Conservation (phyloP, 2,329 filamentous ascomycete species). For the Alternaria sp. region DNA sequence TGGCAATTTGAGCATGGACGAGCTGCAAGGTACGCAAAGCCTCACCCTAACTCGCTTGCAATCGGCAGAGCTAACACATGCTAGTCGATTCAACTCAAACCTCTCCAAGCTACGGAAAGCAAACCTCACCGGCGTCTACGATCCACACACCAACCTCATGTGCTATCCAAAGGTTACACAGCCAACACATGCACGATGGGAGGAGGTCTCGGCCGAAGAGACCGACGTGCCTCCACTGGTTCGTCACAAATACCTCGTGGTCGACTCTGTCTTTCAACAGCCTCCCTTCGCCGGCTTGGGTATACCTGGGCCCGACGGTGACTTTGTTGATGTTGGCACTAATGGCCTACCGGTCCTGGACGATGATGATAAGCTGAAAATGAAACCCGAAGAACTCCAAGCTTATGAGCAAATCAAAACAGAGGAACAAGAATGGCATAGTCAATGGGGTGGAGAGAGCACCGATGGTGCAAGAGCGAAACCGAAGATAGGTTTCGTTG, state of each 20-base stretch:
- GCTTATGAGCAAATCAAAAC: slow-evolving; percentile 74
- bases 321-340: slow-evolving; percentile 58
- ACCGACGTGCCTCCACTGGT: slow-evolving; percentile 63
- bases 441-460: slow-evolving; percentile 75
- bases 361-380: slow-evolving; percentile 70
- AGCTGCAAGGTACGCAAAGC: slow-evolving; percentile 77
- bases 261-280: slow-evolving; percentile 68
- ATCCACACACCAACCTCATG: slow-evolving; percentile 91
- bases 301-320: slow-evolving; percentile 66
- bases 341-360: slow-evolving; percentile 70
- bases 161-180: slow-evolving; percentile 89
- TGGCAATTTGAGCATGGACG: slow-evolving; percentile 97
- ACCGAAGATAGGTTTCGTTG: slow-evolving; percentile 59
- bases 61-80: slow-evolving; percentile 30
- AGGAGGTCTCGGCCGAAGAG: slow-evolving; percentile 66
- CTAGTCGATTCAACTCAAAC: slow-evolving; percentile 82
- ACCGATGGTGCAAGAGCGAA: slow-evolving; percentile 60
- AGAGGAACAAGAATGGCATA: slow-evolving; percentile 76
- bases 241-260: slow-evolving; percentile 68
- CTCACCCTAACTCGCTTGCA: background rate
- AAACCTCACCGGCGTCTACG: slow-evolving; percentile 82
- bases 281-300: slow-evolving; percentile 66
- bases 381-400: slow-evolving; percentile 74
- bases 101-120: slow-evolving; percentile 73
- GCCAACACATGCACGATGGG: slow-evolving; percentile 84